Evolutionary conservation across 2,329 filamentous ascomycete genomes (phyloP), one percentile per base, ranked within the genome.

Genomic region (Cladorrhinum sp.): DNA sequence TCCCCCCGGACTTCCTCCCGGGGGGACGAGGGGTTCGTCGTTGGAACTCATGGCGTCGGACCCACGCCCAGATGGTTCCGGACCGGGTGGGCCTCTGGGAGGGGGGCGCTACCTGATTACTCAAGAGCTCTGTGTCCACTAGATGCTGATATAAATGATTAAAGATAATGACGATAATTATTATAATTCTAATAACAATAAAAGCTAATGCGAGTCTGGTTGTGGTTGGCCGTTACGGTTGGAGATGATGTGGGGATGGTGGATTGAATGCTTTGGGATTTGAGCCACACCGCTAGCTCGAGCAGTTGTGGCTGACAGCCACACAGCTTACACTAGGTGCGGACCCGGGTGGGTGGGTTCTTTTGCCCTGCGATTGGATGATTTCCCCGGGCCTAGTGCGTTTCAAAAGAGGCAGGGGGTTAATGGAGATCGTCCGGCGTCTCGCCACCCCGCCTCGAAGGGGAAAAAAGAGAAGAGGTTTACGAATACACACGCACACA

Each of bases 1-100:
- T n/a, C n/a, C n/a, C n/a, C n/a, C n/a, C n/a, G n/a, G n/a, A 55
- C 58, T 74, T 57, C 80, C 76, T 57, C 84, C 84, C 73, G 86
- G 77, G 70, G 84, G 84, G 70, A 82, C 71, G 42, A 16, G 33
- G 60, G 79, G 78, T 77, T 81, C 82, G 18, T 71, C 70, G 65
- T 67, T 64, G 59, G 69, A 62, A 58, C 69, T 69, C 73, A 75
- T 75, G 62, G 55, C 21, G 55, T 12, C 28, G 28, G 39, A 46
- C n/a, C 42, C n/a, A 8, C 42, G 42, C 42, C 42, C 42, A 46
- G 42, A 20, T 46, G 42, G n/a, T 46, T 4, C 42, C 42, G 18
- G 18, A 46, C 42, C 18, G n/a, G 42, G 42, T 46, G 42, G 42
- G 16, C 42, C 42, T 3, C 2, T 46, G 42, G 42, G n/a, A 36